These are phyloP conservation scores for Yamadazyma kanchanaburiensis DNA, from an alignment of 1,139 yeast species.

Conservation along the genomic window DNA sequence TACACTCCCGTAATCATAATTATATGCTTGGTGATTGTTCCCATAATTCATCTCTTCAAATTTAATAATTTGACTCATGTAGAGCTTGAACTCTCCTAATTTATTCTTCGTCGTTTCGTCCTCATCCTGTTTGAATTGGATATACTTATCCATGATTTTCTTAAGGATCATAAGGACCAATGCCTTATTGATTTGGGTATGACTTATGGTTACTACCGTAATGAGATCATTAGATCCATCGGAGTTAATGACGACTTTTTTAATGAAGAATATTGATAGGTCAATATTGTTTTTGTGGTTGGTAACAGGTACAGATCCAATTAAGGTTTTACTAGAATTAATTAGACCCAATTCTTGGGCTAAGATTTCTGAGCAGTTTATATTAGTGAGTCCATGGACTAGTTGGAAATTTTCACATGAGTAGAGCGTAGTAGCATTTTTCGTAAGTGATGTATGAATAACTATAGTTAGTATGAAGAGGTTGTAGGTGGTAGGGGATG, in stretches of 20 bases:
- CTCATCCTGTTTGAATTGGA: constrained; percentile 34
- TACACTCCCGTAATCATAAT: constrained; percentile 28
- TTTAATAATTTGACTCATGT: constrained; percentile 50
- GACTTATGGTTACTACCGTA: constrained; percentile 47
- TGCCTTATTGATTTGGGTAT: constrained; percentile 40
- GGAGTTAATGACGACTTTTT: constrained; percentile 35
- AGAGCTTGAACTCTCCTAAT: constrained; percentile 48
- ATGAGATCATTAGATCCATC: constrained; percentile 50
- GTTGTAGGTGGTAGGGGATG: neutral
- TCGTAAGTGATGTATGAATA: constrained; percentile 45
- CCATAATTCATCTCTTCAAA: constrained; percentile 47
- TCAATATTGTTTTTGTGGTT: constrained; percentile 26
- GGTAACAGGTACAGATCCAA: constrained; percentile 40
- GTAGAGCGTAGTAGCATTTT: constrained; percentile 54
- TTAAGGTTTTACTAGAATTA: constrained; percentile 44
- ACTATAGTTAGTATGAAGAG: constrained; percentile 26
- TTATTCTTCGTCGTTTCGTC: constrained; percentile 21
- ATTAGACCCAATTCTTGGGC: constrained; percentile 56
- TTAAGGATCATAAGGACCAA: constrained; percentile 47
- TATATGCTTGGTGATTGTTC: constrained; percentile 30
- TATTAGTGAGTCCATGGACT: constrained; percentile 32
- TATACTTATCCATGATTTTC: constrained; percentile 47
- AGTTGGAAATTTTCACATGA: constrained; percentile 50
- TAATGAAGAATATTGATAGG: constrained; percentile 47
- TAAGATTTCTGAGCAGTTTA: constrained; percentile 51